Conservation (phyloP, 192 early-diverging fungal genomes). For the Backusella morwellensis region DNA sequence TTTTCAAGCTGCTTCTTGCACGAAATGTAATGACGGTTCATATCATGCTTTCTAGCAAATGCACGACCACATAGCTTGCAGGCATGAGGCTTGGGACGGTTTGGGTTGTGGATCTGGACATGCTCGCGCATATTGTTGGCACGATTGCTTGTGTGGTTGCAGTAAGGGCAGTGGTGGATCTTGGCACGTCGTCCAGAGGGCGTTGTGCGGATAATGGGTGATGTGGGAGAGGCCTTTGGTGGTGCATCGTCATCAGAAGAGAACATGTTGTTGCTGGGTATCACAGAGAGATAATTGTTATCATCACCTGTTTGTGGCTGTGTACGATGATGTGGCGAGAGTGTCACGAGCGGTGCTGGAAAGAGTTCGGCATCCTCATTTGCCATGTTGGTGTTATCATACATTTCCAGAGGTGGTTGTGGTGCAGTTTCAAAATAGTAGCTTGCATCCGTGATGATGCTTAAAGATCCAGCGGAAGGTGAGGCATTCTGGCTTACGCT, state of each 20-base stretch:
- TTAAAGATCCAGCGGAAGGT: not conserved
- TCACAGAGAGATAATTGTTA: not conserved
- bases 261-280: not conserved
- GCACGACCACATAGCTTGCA: conserved; percentile 55
- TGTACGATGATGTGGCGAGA: not conserved
- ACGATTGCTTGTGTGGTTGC: conserved; percentile 57
- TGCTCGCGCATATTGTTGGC: conserved; percentile 70
- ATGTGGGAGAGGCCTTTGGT: not conserved
- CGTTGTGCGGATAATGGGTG: not conserved
- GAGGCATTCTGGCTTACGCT: not conserved
- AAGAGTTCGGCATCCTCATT: not conserved
- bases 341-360: not conserved
- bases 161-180: conserved; percentile 46
- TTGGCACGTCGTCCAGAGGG: conserved; percentile 8
- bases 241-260: not conserved
- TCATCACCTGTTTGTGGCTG: conserved; percentile 6
- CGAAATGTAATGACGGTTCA: conserved; percentile 56
- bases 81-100: conserved; percentile 55
- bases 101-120: conserved; percentile 62
- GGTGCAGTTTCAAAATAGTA: not conserved
- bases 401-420: not conserved
- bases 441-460: not conserved
- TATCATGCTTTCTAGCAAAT: conserved; percentile 70
- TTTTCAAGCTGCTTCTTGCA: conserved; percentile 7
- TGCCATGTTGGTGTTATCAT: not conserved